phyloP scores from a whole-genome alignment of 208 protist species.

The Trypanosoma melophagium region DNA sequence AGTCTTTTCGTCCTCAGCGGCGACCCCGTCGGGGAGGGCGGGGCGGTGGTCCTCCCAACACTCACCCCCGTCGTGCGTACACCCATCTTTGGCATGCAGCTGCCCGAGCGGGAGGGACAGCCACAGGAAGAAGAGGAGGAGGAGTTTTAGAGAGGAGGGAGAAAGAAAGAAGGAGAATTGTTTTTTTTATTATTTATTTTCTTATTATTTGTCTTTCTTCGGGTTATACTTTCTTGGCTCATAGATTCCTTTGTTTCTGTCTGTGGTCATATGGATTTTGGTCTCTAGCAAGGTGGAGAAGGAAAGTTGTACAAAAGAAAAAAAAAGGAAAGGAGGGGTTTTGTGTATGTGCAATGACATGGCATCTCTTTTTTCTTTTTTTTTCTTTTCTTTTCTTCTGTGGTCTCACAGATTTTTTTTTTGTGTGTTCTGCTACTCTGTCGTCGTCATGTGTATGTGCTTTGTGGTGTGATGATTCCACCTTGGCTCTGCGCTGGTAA shows the following conservation, averaged over 20 bases:
- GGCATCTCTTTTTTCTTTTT: not conserved
- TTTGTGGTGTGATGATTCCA: slow-evolving; percentile 15
- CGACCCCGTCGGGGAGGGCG: slow-evolving; percentile 46
- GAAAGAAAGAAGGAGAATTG: not conserved
- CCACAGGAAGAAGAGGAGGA: slow-evolving; percentile 52
- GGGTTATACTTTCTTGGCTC: not conserved
- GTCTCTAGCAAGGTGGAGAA: not conserved
- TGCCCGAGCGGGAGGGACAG: slow-evolving; percentile 33
- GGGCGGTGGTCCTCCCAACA: slow-evolving; percentile 47
- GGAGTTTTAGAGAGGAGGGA: slow-evolving; percentile 39
- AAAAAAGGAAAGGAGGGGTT: not conserved
- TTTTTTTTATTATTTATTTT: not conserved
- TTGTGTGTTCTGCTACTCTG: not conserved
- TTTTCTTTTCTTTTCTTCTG: not conserved
- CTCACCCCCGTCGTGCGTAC: slow-evolving; percentile 52
- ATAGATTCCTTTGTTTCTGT: not conserved
- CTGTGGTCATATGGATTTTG: no score
- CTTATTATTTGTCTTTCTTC: not conserved
- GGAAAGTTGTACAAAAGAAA: not conserved
- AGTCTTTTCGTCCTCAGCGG: slow-evolving; percentile 77
- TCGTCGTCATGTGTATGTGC: not conserved
- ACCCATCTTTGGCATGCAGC: slow-evolving; percentile 52
- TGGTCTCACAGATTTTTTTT: not conserved
- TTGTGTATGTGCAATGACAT: not conserved
- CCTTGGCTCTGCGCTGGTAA: not conserved